Base-by-base conservation (phyloP, 768 basidiomycete genomes). In the Leccinum subgranulosum region DNA sequence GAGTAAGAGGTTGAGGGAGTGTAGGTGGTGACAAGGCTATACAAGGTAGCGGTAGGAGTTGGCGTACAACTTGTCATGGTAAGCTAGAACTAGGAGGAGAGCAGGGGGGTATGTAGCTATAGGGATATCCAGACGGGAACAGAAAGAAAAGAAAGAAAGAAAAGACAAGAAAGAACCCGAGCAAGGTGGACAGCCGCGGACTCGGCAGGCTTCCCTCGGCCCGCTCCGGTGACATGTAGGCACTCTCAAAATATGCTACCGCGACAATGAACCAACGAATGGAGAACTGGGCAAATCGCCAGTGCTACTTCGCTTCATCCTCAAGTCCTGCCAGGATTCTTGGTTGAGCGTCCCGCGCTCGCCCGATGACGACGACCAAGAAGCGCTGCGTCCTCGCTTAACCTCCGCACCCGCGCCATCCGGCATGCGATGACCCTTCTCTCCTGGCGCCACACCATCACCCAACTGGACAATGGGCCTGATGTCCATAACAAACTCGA, bases 21-120 rank as follows among this genome's bases (percentile, higher is more conserved):
- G 25, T 73, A 73, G 3, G 74, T 69, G 9, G 74, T 75, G 62
- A 78, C 31, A 6, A 73, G 66, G 47, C 68, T 71, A 57, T 76
- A 80, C 47, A 68, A 67, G 6, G 81, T 81, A 61, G 70, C 69
- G 7, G 79, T 81, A 49, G 81, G 75, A 51, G 72, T 69, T 21
- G 78, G 67, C 36, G 67, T 67, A 62, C 81, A 83, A 54, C 4
- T 6, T n/a, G 79, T 66, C 67, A 73, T 72, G 57, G 28, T 39
- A 34, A 33, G 49, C 19, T 7, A 33, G 55, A 54, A 9, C n/a
- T 8, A 31, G 21, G 10, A 14, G 4, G 28, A 17, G 27, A 17
- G 27, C 10, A 41, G 31, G 39, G 39, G 25, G 28, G n/a, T 31
- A 31, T 31, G 14, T 34, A n/a, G n/a, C n/a, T n/a, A n/a, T n/a